Base-by-base conservation (phyloP, 352 stramenopile genomes). In the Globisporangium nodosum region DNA sequence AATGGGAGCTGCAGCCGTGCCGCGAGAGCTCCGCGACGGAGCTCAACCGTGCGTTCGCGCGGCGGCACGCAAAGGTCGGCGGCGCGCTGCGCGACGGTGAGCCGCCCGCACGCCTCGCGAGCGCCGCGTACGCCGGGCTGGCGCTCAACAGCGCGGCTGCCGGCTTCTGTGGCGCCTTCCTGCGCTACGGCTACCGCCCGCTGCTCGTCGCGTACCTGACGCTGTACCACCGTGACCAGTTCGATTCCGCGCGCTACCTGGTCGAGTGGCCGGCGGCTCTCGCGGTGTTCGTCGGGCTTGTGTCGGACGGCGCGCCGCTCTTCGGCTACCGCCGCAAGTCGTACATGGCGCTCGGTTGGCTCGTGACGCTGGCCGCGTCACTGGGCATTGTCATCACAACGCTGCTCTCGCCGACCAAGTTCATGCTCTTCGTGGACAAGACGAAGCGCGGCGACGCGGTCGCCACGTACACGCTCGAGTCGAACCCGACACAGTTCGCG, bases 341-440 rank as follows among this genome's bases (percentile, higher is more conserved):
- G 2, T 96, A 96, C 69, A 90, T 97, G 58, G 67, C 85, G 2
- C 52, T 92, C n/a, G 88, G 88, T 9, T 91, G 77, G 76, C 49
- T 73, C 27, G 42, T 75, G 8, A 67, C 63, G 33, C 58, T 65
- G 15, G 1, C 76, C 35, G 68, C 66, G 58, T 71, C 62, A 46
- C 49, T 59, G 1, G 60, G 46, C 5, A 58, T 72, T 46, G 49
- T 64, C 20, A 21, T 64, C 45, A 46, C 48, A 15, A 64, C 61
- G 43, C 54, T 67, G 8, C 52, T 66, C 5, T 52, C 57, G 20
- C 27, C 49, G 21, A 56, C 47, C 27, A 60, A 61, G 43, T 57
- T 70, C 30, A n/a, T 52, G 35, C 50, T 66, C 33, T 60, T 63
- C 15, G 43, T 21, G 20, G 63, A 70, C 51, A 7, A 40, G 8